These are phyloP conservation scores for Dendrobium officinale DNA, from an alignment of 106 monocot genomes.

Conservation along the genomic window DNA sequence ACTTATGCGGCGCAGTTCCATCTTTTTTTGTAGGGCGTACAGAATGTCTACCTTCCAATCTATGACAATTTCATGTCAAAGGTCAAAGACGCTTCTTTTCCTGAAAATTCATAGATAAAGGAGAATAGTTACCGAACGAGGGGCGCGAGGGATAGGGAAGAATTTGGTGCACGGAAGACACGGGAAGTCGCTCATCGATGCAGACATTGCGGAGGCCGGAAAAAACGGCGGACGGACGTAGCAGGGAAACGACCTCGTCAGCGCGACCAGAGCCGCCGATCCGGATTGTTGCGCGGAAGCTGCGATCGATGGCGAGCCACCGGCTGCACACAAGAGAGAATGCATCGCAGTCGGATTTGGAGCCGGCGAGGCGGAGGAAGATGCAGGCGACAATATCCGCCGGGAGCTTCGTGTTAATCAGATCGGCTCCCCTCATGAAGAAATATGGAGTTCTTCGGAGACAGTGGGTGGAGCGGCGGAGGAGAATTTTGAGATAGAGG, in stretches of 20 bases:
- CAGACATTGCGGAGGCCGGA: constrained; percentile 36
- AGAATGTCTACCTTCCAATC: not conserved
- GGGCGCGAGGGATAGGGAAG: not conserved
- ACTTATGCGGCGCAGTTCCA: not conserved
- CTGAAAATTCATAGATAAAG: not conserved
- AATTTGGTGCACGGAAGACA: constrained; percentile 1
- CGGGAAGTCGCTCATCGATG: constrained; percentile 67
- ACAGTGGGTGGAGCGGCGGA: not conserved
- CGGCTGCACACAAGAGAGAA: constrained; percentile 51
- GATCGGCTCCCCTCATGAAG: constrained; percentile 39
- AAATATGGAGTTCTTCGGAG: not conserved
- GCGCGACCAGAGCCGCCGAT: constrained; percentile 48
- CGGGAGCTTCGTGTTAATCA: constrained; percentile 44
- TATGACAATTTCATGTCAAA: not conserved
- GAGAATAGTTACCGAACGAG: not conserved
- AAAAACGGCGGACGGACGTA: constrained; percentile 50
- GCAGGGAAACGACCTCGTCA: constrained; percentile 20
- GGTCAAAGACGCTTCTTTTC: not conserved
- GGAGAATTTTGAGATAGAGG: no score
- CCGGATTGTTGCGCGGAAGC: constrained; percentile 41
- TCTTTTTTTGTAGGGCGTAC: not conserved
- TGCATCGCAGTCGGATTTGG: constrained; percentile 42
- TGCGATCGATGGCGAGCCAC: constrained; percentile 64
- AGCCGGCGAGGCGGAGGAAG: constrained; percentile 26
- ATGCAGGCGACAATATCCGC: constrained; percentile 36